Percentiles rank a stretch among this genome's conserved stretches.
These are phyloP conservation scores for Triadica sebifera DNA, from an alignment of 345 rosid genomes.

Conservation along the genomic window DNA sequence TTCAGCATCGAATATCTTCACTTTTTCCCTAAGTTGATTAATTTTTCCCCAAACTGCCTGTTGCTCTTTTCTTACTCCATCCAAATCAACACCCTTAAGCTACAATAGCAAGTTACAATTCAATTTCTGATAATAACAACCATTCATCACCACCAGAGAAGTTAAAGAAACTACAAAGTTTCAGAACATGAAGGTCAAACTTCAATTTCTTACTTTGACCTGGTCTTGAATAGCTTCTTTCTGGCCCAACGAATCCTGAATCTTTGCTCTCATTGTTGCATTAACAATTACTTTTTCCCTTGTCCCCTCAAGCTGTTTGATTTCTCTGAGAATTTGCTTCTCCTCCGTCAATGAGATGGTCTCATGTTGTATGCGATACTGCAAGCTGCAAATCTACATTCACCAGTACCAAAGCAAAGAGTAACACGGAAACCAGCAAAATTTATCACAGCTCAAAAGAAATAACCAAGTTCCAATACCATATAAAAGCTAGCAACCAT, in stretches of 20 bases:
- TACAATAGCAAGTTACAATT: slow-evolving; percentile 25
- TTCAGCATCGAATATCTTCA: slow-evolving; percentile 56
- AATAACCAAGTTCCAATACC: neutral
- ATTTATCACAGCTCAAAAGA: slow-evolving; percentile 10
- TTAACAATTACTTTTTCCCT: slow-evolving; percentile 87
- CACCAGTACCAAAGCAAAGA: slow-evolving; percentile 21
- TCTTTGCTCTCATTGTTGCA: slow-evolving; percentile 71
- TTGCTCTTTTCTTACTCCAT: slow-evolving; percentile 83
- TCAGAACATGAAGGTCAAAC: neutral
- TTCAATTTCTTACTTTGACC: slow-evolving; percentile 72
- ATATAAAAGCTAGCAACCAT: slow-evolving; percentile 16
- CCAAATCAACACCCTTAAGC: slow-evolving; percentile 86
- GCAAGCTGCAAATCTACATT: slow-evolving; percentile 70
- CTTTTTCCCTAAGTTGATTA: slow-evolving; percentile 46
- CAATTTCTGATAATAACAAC: neutral
- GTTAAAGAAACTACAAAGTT: slow-evolving; percentile 4
- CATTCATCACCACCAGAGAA: neutral
- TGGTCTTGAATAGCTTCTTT: slow-evolving; percentile 83
- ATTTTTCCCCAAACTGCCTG: slow-evolving; percentile 65
- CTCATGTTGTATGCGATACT: slow-evolving; percentile 87
- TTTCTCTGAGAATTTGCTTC: slow-evolving; percentile 85
- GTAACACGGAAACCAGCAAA: slow-evolving; percentile 7
- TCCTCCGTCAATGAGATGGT: slow-evolving; percentile 88
- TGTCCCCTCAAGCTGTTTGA: slow-evolving; percentile 88
- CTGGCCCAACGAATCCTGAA: slow-evolving; percentile 85